Evolutionary conservation across 768 basidiomycete genomes (phyloP).

Genomic region (Boletus sp.): DNA sequence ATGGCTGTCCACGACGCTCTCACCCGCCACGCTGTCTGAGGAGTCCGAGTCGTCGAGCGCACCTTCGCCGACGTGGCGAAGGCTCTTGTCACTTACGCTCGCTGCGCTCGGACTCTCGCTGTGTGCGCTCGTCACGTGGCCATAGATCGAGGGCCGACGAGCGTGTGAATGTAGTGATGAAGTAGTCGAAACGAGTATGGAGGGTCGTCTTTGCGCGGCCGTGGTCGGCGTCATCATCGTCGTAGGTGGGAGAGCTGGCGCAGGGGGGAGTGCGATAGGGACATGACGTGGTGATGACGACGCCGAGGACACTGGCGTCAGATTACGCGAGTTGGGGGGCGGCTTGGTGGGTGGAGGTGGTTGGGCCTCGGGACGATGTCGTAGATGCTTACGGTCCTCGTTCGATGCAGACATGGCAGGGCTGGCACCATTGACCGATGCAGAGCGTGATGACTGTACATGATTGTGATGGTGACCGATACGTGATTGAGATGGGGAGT

Average conservation of each 20-base stretch:
- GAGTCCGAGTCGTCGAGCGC: slow-evolving; percentile 79
- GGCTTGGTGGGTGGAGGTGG: slow-evolving; percentile 23
- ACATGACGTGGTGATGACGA: slow-evolving; percentile 54
- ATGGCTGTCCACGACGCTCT: slow-evolving; percentile 16
- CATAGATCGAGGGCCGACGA: slow-evolving; percentile 39
- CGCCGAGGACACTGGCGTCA: slow-evolving; percentile 57
- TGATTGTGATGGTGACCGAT: slow-evolving; percentile 5
- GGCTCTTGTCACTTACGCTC: slow-evolving; percentile 43
- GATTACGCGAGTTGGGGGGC: slow-evolving; percentile 40
- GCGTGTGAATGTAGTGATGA: slow-evolving; percentile 29
- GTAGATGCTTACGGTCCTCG: slow-evolving; percentile 23
- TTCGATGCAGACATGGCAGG: slow-evolving; percentile 26
- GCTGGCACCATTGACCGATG: slow-evolving; percentile 11
- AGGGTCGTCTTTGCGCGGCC: slow-evolving; percentile 40
- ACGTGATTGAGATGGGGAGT: slow-evolving; percentile 26
- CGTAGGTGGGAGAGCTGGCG: slow-evolving; percentile 30
- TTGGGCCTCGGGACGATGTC: slow-evolving; percentile 16
- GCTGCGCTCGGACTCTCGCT: slow-evolving; percentile 34
- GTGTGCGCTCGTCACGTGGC: slow-evolving; percentile 33
- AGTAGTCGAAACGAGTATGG: slow-evolving; percentile 35
- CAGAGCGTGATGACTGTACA: slow-evolving; percentile 13
- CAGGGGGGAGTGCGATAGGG: slow-evolving; percentile 31
- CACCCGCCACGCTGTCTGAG: slow-evolving; percentile 32
- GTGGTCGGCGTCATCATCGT: slow-evolving; percentile 45
- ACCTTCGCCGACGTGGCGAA: slow-evolving; percentile 71